Percentiles rank a stretch among this genome's conserved stretches.
These are phyloP conservation scores for Melianthus villosus DNA, from an alignment of 441 rosid genomes.

Conservation along the genomic window DNA sequence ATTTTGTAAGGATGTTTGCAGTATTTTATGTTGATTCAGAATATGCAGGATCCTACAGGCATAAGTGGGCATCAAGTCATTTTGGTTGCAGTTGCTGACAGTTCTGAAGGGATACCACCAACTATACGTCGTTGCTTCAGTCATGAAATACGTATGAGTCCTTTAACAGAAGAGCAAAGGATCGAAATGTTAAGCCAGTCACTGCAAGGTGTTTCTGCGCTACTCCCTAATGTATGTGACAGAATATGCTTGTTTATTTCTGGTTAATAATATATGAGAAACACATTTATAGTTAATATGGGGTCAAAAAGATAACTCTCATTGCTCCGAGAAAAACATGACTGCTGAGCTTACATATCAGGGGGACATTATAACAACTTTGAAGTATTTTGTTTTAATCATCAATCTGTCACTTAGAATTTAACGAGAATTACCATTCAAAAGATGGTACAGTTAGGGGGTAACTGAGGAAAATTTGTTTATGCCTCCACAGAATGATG, in stretches of 20 bases:
- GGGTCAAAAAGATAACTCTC: background rate
- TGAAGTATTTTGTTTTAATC: too few species aligned
- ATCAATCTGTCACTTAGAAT: too few species aligned
- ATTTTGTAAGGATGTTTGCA: constrained; percentile 6
- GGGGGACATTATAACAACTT: too few species aligned
- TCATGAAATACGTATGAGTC: constrained; percentile 78
- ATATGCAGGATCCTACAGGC: constrained; percentile 19
- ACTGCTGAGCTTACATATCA: too few species aligned
- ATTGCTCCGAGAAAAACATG: too few species aligned
- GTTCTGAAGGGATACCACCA: constrained; percentile 74
- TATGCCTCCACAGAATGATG: too few species aligned
- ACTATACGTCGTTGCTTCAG: constrained; percentile 87
- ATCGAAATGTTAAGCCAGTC: constrained; percentile 53
- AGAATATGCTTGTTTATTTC: constrained; percentile 3
- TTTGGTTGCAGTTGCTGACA: constrained; percentile 71
- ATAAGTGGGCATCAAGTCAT: constrained; percentile 38
- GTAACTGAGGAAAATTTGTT: too few species aligned
- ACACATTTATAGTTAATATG: constrained; percentile 1
- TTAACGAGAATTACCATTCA: too few species aligned
- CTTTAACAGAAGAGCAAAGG: constrained; percentile 77
- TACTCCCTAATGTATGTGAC: constrained; percentile 46
- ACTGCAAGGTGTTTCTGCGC: constrained; percentile 49
- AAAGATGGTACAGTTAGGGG: too few species aligned
- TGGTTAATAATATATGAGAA: background rate
- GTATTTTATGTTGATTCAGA: constrained; percentile 20